These are phyloP conservation scores for Colletotrichum cordylinicola DNA, from an alignment of 2,329 filamentous ascomycete genomes.

Conservation along the genomic window DNA sequence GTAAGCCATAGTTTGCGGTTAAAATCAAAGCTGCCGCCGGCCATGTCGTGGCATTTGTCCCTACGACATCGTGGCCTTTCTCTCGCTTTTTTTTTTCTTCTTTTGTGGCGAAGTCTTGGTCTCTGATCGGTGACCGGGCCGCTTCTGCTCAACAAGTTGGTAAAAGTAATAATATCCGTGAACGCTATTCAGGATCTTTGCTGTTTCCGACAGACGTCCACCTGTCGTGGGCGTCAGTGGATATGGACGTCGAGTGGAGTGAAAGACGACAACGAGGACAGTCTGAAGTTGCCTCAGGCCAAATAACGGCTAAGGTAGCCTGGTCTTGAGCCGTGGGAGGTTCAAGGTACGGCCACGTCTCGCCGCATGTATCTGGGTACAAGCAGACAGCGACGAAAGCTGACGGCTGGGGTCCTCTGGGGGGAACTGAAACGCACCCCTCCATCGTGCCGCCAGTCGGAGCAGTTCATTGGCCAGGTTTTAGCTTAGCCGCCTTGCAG, in stretches of 20 bases:
- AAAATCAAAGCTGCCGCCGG: neutral
- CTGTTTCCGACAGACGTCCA: neutral
- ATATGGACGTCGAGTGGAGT: neutral
- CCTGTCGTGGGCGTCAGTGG: neutral
- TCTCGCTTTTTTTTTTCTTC: neutral
- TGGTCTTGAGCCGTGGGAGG: neutral
- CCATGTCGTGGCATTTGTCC: neutral
- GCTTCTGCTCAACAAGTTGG: neutral
- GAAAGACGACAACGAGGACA: neutral
- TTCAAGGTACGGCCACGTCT: neutral
- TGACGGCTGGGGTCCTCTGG: neutral
- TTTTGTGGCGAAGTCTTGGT: neutral
- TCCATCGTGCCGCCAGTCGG: neutral
- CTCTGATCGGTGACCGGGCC: neutral
- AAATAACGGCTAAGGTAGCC: neutral
- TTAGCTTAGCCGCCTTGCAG: constrained; percentile 27
- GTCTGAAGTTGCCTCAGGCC: neutral
- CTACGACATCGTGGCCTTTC: neutral
- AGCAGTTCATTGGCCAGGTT: constrained; percentile 15
- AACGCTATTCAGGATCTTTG: neutral
- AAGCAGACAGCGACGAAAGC: neutral
- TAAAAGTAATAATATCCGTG: neutral
- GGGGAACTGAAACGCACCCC: constrained; percentile 18
- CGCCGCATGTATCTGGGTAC: constrained; percentile 1
- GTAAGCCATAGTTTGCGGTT: neutral